Conservation (phyloP, 1,284 basidiomycete genomes). For the Chiua sp. region DNA sequence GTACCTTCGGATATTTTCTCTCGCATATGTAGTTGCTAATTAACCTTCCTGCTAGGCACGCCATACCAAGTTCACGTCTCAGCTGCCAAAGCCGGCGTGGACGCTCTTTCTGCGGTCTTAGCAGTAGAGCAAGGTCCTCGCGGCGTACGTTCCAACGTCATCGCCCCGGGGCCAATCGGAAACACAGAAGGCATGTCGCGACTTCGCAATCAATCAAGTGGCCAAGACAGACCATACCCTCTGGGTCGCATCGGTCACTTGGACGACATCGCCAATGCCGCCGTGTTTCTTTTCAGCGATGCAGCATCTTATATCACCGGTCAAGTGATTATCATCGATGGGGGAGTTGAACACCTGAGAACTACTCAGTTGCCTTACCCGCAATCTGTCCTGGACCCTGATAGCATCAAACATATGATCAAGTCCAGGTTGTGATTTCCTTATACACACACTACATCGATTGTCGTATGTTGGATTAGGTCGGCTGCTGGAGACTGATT, state of each 20-base stretch:
- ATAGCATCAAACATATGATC: conserved; percentile 44
- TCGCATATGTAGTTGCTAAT: too few relatives aligned
- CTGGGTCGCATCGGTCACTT: conserved; percentile 71
- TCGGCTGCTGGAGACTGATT: too few relatives aligned
- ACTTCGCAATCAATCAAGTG: conserved; percentile 50
- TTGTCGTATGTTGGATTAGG: too few relatives aligned
- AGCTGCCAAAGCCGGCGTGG: conserved; percentile 94
- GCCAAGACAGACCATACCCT: conserved; percentile 43
- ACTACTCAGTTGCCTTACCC: conserved; percentile 65
- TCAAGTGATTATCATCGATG: conserved; percentile 71
- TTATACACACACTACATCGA: too few relatives aligned
- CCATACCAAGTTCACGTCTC: conserved; percentile 94
- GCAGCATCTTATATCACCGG: conserved; percentile 89
- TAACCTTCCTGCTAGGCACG: conserved; percentile 52
- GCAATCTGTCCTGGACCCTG: conserved; percentile 65
- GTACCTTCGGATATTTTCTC: conserved; percentile 42
- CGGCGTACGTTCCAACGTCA: conserved; percentile 94
- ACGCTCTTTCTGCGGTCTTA: conserved; percentile 84
- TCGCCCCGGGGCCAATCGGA: conserved; percentile 87
- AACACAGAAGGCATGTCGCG: conserved; percentile 85
- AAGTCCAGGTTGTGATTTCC: conserved; percentile 49
- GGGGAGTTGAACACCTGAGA: conserved; percentile 64
- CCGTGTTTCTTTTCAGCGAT: conserved; percentile 89
- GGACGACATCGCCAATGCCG: conserved; percentile 81
- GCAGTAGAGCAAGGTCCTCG: conserved; percentile 95